Conservation (phyloP, 345 rosid species). For the Bruguiera parviflora region DNA sequence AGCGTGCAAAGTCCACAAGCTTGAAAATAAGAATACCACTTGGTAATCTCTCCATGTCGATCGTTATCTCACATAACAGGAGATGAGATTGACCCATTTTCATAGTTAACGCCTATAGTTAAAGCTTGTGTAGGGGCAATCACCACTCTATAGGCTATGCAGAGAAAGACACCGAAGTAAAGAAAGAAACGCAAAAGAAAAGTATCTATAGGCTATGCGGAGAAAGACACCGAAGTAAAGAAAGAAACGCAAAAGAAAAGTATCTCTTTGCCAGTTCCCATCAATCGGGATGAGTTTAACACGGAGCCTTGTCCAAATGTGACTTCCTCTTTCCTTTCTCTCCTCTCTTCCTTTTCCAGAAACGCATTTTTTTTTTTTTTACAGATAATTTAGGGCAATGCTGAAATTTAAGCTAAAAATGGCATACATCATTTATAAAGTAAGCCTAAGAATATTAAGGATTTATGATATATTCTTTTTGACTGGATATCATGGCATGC, state of each 20-base stretch:
- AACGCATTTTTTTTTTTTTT: too few species aligned
- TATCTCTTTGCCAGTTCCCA: constrained; percentile 30
- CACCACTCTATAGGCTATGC: neutral
- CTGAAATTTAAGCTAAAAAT: neutral
- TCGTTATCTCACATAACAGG: neutral
- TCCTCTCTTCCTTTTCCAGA: neutral
- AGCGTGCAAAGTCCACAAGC: constrained; percentile 25
- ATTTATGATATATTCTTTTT: too few species aligned
- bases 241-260: constrained; percentile 17
- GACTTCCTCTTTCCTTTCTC: neutral
- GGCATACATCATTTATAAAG: too few species aligned
- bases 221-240: constrained; percentile 11
- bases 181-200: constrained; percentile 15
- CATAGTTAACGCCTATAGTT: constrained; percentile 18
- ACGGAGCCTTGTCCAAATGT: neutral
- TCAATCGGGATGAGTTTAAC: constrained; percentile 4
- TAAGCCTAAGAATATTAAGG: too few species aligned
- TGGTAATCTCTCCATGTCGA: neutral
- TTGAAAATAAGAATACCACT: constrained; percentile 24
- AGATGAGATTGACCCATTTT: constrained; percentile 31
- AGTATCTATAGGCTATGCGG: too few species aligned
- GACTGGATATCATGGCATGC: too few species aligned
- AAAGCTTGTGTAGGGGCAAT: neutral
- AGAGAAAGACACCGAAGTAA: constrained; percentile 8
- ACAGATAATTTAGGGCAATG: neutral